Evolutionary conservation across 352 stramenopile genomes (phyloP).

Genomic region (Peronospora farinosa): DNA sequence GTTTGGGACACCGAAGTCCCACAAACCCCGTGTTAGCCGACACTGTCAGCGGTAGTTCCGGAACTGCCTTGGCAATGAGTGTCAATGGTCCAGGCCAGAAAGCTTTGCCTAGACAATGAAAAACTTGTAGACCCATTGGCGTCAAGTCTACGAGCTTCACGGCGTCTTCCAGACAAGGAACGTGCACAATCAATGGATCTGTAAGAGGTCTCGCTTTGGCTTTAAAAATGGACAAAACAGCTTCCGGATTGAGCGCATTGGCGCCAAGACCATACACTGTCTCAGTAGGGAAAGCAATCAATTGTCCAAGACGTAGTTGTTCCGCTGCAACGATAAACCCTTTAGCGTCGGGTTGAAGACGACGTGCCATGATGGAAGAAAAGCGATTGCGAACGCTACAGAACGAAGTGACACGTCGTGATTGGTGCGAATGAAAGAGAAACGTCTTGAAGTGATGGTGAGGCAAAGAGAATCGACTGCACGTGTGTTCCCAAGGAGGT

Average conservation of each 20-base stretch:
- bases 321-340: slow-evolving; percentile 49
- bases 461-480: slow-evolving; percentile 3
- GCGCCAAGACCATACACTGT: slow-evolving; percentile 98
- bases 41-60: slow-evolving; percentile 71
- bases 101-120: slow-evolving; percentile 73
- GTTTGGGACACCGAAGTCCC: slow-evolving; percentile 91
- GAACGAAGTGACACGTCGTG: slow-evolving; percentile 10
- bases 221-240: slow-evolving; percentile 94
- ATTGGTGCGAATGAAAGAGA: slow-evolving; percentile 1
- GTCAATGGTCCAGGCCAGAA: slow-evolving; percentile 99
- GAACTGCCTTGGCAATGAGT: slow-evolving; percentile 90
- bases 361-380: slow-evolving; percentile 32
- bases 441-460: slow-evolving; percentile 18
- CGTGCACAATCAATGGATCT: slow-evolving; percentile 98
- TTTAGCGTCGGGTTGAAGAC: slow-evolving; percentile 39
- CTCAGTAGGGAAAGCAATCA: slow-evolving; percentile 97
- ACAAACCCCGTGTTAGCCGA: slow-evolving; percentile 96
- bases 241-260: slow-evolving; percentile 91
- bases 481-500: not conserved
- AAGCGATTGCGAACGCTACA: slow-evolving; percentile 10
- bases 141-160: slow-evolving; percentile 86
- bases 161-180: slow-evolving; percentile 82
- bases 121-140: slow-evolving; percentile 49
- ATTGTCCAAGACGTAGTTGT: slow-evolving; percentile 62
- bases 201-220: slow-evolving; percentile 92